Evolutionary conservation across 768 basidiomycete species (phyloP), one percentile per base, ranked within the genome.

Genomic region (Gloeopeniophorella convolvens): DNA sequence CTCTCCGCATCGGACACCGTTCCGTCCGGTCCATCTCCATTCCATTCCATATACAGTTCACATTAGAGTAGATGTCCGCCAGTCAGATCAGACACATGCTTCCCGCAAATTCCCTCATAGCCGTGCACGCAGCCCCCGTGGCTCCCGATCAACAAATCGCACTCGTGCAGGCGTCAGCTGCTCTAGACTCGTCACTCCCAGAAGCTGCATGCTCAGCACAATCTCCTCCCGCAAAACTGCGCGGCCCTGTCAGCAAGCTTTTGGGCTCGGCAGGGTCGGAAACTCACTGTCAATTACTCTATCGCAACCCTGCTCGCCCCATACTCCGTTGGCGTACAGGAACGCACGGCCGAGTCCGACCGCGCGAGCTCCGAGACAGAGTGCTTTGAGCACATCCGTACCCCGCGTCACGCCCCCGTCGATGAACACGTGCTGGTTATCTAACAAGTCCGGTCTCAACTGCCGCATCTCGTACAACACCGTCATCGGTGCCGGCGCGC

Each of bases 301-400:
- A 12, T 42, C 52, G 26, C 60, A 63, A 8, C 63, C 63, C 12
- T 60, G 60, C 28, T 62, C 65, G 5, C 70, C 70, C 61, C 69
- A 72, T 0, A 64, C 54, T 9, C 62, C 55, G 37, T 73, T 68
- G 7, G 66, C 73, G 44, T 66, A 76, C 48, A 77, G 54, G 60
- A 73, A 68, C 21, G 73, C 65, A 7, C 75, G 54, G 0, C 75
- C 75, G 8, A 77, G 58, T 6, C 75, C 75, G 4, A 74, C 71
- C 4, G 65, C 72, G 15, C 60, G 68, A 4, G 75, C 75, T 4
- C 75, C 75, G 1, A 76, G 66, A 54, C 74, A 75, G n/a, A 76
- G 61, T 1, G 74, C 74, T 55, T 75, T 76, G 52, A 76, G 64
- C 27, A 74, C 72, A 57, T 75, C 73, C 28, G 72, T 74, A 1